Base-by-base conservation (phyloP, 2,329 filamentous ascomycete species). In the Aotearoamyces nothofagi region DNA sequence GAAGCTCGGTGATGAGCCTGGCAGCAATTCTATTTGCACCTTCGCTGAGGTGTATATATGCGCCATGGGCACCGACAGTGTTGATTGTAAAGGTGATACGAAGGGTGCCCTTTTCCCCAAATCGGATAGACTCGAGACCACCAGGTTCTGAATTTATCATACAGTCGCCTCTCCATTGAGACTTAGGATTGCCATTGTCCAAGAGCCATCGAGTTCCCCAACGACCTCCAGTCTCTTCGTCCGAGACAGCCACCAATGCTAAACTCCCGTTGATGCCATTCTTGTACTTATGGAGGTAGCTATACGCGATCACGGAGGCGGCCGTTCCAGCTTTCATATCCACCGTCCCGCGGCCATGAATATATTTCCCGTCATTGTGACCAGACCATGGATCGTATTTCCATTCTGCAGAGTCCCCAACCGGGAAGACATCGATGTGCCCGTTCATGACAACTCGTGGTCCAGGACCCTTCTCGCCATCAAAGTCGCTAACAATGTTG, bases 271-370 rank as follows among this genome's bases (percentile, higher is more conserved):
- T 29, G 1, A 50, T 27, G 5, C 35, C 26, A 14, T 41, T 26
- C 5, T 38, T 37, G 20, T 44, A 37, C 16, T 29, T 25, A 29
- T 40, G 34, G 5, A 57, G 36, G 23, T 51, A 50, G 2, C 41
- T 38, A 31, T 50, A 58, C 3, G 54, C 55, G n/a, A 56, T 50
- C 5, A 56, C 42, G 3, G 42, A 44, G 0, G 56, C 53, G 2
- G 51, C 53, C 4, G 51, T 57, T 1, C 55, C 56, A 5, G 54
- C 51, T 38, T 59, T 58, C 55, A 60, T 58, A 33, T 58, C 56
- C 1, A 57, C 55, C 0, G 44, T 48, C 3, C 53, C 54, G 12
- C 54, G 41, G 3, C 56, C 55, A 33, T 52, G 44, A 11, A 58
- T 40, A 7, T 43, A 40, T 4, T 43, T 41, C 5, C 44, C 42